Evolutionary conservation across 2,329 filamentous ascomycete species (phyloP).

Genomic region (Colletotrichum sp.): DNA sequence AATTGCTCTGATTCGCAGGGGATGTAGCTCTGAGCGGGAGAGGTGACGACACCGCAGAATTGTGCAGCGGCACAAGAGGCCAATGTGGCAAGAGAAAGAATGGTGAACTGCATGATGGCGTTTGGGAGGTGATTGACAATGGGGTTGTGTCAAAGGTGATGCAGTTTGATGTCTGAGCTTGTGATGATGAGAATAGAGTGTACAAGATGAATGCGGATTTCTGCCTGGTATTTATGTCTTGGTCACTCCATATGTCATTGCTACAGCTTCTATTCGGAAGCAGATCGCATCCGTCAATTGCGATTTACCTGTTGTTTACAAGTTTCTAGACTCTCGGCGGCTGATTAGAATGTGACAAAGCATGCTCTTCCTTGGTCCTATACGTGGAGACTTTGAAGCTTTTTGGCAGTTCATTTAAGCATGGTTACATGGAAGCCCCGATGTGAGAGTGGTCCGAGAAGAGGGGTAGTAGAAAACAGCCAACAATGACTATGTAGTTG

Average conservation of each 20-base stretch:
- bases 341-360: neutral
- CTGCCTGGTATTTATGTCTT: neutral
- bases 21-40: neutral
- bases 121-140: neutral
- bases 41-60: neutral
- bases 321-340: neutral
- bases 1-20: neutral
- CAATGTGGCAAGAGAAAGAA: neutral
- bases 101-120: neutral
- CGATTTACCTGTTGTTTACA: neutral
- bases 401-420: neutral
- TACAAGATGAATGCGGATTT: neutral
- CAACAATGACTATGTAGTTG: neutral
- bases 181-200: neutral
- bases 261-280: neutral
- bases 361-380: neutral
- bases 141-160: neutral
- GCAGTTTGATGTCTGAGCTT: neutral
- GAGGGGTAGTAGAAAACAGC: neutral
- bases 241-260: neutral
- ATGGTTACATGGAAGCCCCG: neutral
- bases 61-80: neutral
- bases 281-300: neutral
- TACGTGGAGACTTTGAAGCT: neutral
- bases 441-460: neutral